Percentiles rank a stretch among this genome's conserved stretches.
Evolutionary conservation across 257 asterid genomes (phyloP).

Genomic region (Echium plantagineum): DNA sequence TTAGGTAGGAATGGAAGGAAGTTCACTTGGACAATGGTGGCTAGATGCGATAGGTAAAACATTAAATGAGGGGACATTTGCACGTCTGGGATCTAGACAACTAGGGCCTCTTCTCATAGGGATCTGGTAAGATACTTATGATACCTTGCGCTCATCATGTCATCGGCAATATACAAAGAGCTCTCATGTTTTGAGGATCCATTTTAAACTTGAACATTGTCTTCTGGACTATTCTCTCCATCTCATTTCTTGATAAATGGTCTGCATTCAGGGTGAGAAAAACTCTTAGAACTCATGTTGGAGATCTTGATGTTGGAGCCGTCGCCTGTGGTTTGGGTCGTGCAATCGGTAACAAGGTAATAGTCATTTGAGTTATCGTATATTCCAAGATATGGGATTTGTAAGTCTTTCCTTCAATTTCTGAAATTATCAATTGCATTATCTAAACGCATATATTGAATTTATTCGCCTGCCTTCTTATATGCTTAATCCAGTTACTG

Average conservation of each 20-base stretch:
- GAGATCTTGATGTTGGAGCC: constrained; percentile 84
- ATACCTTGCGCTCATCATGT: background rate
- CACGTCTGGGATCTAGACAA: constrained; percentile 88
- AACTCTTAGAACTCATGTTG: constrained; percentile 56
- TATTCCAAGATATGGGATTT: no score
- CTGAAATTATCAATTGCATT: no score
- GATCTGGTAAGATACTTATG: constrained; percentile 41
- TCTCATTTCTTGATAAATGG: background rate
- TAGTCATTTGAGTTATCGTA: background rate
- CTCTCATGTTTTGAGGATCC: background rate
- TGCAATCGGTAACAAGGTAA: constrained; percentile 94
- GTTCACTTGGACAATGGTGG: constrained; percentile 97
- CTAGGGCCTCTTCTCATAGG: constrained; percentile 86
- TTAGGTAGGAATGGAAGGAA: constrained; percentile 99
- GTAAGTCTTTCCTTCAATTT: no score
- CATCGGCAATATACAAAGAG: background rate
- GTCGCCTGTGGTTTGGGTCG: constrained; percentile 96
- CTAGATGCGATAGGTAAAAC: constrained; percentile 79
- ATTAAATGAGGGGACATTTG: constrained; percentile 74
- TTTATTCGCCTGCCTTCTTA: no score
- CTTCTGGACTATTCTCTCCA: no score
- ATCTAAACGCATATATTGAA: no score
- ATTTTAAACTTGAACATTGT: background rate
- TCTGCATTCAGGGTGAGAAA: constrained; percentile 63
- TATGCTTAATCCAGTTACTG: no score